Evolutionary conservation across 1,284 basidiomycete genomes (phyloP).

Genomic region (Exobasidium cylindrosporum): DNA sequence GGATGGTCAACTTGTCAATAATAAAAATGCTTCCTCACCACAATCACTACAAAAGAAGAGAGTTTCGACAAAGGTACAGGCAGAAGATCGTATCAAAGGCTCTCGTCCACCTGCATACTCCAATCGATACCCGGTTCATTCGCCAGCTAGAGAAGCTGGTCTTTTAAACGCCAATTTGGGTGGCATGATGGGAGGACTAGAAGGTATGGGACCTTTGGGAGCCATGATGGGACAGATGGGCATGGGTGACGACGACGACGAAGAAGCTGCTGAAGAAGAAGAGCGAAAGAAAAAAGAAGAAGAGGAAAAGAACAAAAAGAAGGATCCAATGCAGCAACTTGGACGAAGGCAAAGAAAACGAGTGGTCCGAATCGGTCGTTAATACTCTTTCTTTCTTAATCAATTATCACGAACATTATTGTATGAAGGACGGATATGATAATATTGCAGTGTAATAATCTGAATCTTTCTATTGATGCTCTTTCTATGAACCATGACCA

Average conservation of each 20-base stretch:
- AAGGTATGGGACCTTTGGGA: constrained; percentile 41
- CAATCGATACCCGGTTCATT: constrained; percentile 43
- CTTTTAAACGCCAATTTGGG: constrained; percentile 48
- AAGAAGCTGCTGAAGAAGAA: constrained; percentile 23
- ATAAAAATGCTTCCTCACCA: constrained; percentile 1
- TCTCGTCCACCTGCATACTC: constrained; percentile 21
- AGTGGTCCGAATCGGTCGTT: constrained; percentile 17
- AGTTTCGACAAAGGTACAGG: not conserved
- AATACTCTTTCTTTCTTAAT: too few relatives aligned
- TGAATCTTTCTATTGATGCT: not conserved
- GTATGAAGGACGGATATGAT: not conserved
- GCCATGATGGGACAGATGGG: constrained; percentile 51
- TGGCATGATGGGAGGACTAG: constrained; percentile 44
- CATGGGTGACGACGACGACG: constrained; percentile 46
- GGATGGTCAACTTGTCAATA: not conserved
- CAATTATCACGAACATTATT: too few relatives aligned
- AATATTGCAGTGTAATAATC: not conserved
- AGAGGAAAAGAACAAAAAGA: constrained; percentile 15
- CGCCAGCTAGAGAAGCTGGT: constrained; percentile 43
- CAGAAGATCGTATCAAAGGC: constrained; percentile 9
- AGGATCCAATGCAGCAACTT: constrained; percentile 17
- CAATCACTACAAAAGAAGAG: not conserved
- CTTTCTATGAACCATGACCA: not conserved
- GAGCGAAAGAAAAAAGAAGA: constrained; percentile 6
- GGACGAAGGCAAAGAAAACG: constrained; percentile 15